Evolutionary conservation across 305 asterid genomes (phyloP).

Genomic region (Fraxinus sp.): DNA sequence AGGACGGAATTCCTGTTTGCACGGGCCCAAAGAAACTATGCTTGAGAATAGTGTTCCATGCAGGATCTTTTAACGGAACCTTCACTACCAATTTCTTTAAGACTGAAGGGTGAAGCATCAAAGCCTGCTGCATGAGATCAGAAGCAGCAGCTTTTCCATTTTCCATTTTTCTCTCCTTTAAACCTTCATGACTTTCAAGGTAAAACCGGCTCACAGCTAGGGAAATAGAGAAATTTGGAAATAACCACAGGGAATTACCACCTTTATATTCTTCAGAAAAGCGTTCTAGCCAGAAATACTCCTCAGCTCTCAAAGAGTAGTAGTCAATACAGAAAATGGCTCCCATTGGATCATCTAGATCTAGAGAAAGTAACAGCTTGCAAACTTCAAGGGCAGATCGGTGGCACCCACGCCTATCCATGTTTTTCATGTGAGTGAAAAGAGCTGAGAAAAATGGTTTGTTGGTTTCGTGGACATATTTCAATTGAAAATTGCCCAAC

Average conservation of each 20-base stretch:
- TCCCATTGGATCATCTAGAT: conserved; percentile 90
- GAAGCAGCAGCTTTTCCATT: conserved; percentile 52
- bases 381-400: conserved; percentile 93
- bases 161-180: conserved; percentile 24
- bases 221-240: conserved; percentile 84
- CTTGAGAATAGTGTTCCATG: conserved; percentile 55
- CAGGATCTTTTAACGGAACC: conserved; percentile 82
- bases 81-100: conserved; percentile 70
- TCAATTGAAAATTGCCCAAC: conserved; percentile 64
- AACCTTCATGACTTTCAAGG: conserved; percentile 49
- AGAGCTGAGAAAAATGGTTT: conserved; percentile 73
- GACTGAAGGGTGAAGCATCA: conserved; percentile 86
- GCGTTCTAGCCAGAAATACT: conserved; percentile 75
- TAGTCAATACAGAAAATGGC: conserved; percentile 81
- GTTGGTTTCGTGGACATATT: conserved; percentile 68
- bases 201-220: conserved; percentile 74
- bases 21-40: conserved; percentile 58
- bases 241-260: conserved; percentile 82
- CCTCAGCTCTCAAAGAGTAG: conserved; percentile 79
- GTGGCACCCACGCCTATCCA: conserved; percentile 97
- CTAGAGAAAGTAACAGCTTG: conserved; percentile 80
- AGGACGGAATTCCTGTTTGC: conserved; percentile 65
- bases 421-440: conserved; percentile 81
- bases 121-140: conserved; percentile 90
- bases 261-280: conserved; percentile 71